These are phyloP conservation scores for Elsinoe fawcettii DNA, from an alignment of 2,329 filamentous ascomycete species.

Conservation along the genomic window DNA sequence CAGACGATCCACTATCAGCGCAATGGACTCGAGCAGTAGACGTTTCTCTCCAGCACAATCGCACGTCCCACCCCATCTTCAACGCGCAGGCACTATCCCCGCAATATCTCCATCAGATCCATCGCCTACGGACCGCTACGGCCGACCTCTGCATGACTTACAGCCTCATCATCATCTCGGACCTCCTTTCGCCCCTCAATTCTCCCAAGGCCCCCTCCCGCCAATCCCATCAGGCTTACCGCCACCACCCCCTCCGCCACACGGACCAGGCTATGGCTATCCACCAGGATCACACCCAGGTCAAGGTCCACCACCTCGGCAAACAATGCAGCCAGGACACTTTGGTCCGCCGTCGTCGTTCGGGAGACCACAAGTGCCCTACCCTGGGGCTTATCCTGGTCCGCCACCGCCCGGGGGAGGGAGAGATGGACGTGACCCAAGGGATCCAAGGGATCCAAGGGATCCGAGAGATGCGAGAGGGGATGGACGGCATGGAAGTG, in stretches of 20 bases:
- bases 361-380: background rate
- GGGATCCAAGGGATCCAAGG: background rate
- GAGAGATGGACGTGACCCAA: background rate
- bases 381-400: background rate
- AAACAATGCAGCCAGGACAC: background rate
- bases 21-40: background rate
- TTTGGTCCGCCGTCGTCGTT: background rate
- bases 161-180: constrained; percentile 16
- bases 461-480: background rate
- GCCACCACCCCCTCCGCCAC: constrained; percentile 16
- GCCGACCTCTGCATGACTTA: constrained; percentile 13
- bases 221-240: constrained; percentile 15
- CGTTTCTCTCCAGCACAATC: background rate
- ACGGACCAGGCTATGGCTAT: constrained; percentile 14
- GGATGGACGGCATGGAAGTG: background rate
- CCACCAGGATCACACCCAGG: constrained; percentile 4
- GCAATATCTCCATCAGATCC: background rate
- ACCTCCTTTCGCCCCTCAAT: constrained; percentile 8
- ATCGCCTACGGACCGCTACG: constrained; percentile 13
- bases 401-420: background rate
- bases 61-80: background rate
- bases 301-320: background rate
- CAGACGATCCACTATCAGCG: constrained; percentile 5
- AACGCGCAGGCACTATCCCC: background rate
- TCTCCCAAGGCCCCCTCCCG: constrained; percentile 11